Evolutionary conservation across 1,139 yeast species (phyloP).

Genomic region (Yamadazyma pseudoaaseri): DNA sequence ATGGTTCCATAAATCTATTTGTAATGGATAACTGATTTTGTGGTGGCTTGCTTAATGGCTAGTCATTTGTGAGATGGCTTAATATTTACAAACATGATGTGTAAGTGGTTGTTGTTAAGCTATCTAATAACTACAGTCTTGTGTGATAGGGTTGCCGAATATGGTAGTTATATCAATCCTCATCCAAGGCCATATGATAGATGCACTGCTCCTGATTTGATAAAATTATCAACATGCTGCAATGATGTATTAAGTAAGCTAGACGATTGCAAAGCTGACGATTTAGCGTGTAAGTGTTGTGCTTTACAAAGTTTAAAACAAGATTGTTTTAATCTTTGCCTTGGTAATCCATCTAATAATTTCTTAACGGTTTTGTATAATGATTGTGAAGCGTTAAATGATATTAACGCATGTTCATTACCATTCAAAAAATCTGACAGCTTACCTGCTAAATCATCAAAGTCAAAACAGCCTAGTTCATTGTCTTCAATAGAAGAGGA

Average conservation of each 20-base stretch:
- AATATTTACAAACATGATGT: too few species aligned
- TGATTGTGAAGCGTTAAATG: constrained; percentile 47
- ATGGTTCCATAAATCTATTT: too few species aligned
- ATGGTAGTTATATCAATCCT: constrained; percentile 48
- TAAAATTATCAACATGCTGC: constrained; percentile 43
- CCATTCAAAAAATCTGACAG: constrained; percentile 43
- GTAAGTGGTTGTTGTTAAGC: too few species aligned
- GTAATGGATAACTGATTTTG: too few species aligned
- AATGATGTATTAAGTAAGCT: constrained; percentile 43
- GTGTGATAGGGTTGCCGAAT: constrained; percentile 15
- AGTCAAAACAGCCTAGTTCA: neutral
- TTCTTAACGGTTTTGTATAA: constrained; percentile 43
- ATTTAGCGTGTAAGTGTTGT: constrained; percentile 56
- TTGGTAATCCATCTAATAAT: constrained; percentile 47
- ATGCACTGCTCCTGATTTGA: constrained; percentile 43
- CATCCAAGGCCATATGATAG: constrained; percentile 38
- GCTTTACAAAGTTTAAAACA: constrained; percentile 48
- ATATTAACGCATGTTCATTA: constrained; percentile 49
- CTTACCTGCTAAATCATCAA: constrained; percentile 2
- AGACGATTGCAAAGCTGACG: constrained; percentile 51
- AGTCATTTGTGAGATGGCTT: too few species aligned
- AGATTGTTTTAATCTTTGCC: constrained; percentile 48
- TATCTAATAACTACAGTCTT: neutral
- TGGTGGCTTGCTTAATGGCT: too few species aligned
- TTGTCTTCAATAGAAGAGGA: neutral